A percentile compares a stretch with the other conserved stretches of the same genome.
phyloP scores from a whole-genome alignment of 768 basidiomycete species.

The Podaxis sp. region DNA sequence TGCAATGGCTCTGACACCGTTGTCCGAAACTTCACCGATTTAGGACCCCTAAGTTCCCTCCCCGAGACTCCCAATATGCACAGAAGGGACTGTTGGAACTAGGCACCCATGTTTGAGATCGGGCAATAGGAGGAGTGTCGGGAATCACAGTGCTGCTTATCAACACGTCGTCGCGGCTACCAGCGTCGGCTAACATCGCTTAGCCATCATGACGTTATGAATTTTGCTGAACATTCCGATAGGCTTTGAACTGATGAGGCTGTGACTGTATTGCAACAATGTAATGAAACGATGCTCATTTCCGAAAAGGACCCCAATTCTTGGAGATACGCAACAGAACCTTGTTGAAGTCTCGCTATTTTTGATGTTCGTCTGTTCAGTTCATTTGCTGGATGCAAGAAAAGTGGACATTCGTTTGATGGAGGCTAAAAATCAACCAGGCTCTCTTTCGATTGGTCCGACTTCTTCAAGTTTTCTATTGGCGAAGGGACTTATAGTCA shows the following conservation, averaged over 20 bases:
- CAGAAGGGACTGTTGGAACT: no score
- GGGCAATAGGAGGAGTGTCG: neutral
- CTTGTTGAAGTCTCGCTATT: neutral
- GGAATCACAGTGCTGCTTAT: neutral
- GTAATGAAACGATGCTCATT: neutral
- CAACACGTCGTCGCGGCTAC: neutral
- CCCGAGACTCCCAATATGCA: no score
- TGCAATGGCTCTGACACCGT: no score
- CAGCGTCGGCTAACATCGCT: neutral
- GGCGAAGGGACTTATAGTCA: neutral
- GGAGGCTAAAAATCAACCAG: neutral
- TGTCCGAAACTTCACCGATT: no score
- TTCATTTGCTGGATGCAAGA: neutral
- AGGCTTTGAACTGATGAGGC: neutral
- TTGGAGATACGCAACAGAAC: neutral
- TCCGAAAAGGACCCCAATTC: neutral
- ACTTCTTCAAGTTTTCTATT: no score
- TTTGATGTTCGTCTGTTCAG: neutral
- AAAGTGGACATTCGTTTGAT: neutral
- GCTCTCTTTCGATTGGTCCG: neutral
- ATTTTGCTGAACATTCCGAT: neutral
- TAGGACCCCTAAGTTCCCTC: no score
- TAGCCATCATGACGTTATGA: neutral
- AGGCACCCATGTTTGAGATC: neutral
- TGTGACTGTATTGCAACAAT: neutral